Percentiles rank a stretch among this genome's conserved stretches.
phyloP scores from a whole-genome alignment of 2,329 filamentous ascomycete genomes.

The Sporothrix pseudoabietina region DNA sequence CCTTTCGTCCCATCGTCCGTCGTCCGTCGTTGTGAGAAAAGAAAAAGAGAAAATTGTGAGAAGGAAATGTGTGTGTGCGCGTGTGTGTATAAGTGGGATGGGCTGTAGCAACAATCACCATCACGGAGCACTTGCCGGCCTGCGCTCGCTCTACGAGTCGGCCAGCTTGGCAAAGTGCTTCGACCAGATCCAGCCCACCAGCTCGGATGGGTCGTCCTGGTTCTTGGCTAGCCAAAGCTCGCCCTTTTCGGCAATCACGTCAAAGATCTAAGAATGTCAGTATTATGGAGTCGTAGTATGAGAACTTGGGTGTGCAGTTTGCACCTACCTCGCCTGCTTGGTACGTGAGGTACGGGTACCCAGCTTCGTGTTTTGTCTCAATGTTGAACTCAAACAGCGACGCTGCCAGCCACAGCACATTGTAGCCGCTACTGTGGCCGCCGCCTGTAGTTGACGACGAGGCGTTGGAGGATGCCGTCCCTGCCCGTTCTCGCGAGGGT shows the following conservation, averaged over 20 bases:
- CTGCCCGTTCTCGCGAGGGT: slow-evolving; percentile 61
- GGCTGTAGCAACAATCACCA: neutral
- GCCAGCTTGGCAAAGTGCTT: slow-evolving; percentile 85
- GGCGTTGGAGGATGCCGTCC: slow-evolving; percentile 38
- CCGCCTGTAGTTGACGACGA: slow-evolving; percentile 26
- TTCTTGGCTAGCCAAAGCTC: slow-evolving; percentile 98
- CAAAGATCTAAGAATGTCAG: slow-evolving; percentile 64
- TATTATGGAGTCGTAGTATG: neutral
- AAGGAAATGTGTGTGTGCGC: neutral
- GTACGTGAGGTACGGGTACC: slow-evolving; percentile 95
- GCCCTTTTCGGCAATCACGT: slow-evolving; percentile 93
- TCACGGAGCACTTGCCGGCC: neutral
- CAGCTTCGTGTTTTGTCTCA: slow-evolving; percentile 86
- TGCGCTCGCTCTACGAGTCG: slow-evolving; percentile 44
- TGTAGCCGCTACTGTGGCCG: slow-evolving; percentile 57
- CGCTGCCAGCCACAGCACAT: slow-evolving; percentile 85
- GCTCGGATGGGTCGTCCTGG: slow-evolving; percentile 79
- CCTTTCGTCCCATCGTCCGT: slow-evolving; percentile 1
- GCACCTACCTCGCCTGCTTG: slow-evolving; percentile 76
- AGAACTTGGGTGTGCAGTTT: no score
- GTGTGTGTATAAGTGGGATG: neutral
- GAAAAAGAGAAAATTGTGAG: neutral
- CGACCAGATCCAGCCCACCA: slow-evolving; percentile 98
- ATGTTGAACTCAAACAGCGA: slow-evolving; percentile 98
- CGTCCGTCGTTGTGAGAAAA: neutral